Percentiles rank a stretch among this genome's conserved stretches.
Conservation (phyloP, 441 rosid species). For the Arabidopsis hybrid region DNA sequence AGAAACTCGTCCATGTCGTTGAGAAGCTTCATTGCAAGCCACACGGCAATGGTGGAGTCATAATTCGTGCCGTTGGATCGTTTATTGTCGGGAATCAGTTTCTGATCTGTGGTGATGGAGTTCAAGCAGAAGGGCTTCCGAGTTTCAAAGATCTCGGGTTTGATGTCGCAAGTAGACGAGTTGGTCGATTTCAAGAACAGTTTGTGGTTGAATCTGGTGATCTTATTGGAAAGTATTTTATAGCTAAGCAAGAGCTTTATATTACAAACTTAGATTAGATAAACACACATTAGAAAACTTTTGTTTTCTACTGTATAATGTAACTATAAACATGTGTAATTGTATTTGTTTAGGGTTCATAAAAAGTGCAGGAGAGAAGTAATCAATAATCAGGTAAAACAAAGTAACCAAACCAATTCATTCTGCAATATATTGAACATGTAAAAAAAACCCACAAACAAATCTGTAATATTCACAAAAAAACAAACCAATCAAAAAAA, state of each 20-base stretch:
- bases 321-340: constrained; percentile 3
- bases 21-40: constrained; percentile 89
- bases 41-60: constrained; percentile 70
- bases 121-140: constrained; percentile 92
- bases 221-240: constrained; percentile 67
- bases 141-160: constrained; percentile 85
- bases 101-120: constrained; percentile 91
- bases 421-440: constrained; percentile 35
- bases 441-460: constrained; percentile 26
- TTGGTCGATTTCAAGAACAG: constrained; percentile 92
- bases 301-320: constrained; percentile 32
- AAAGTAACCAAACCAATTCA: constrained; percentile 32
- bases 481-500: constrained; percentile 35
- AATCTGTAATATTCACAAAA: constrained; percentile 43
- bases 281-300: constrained; percentile 1
- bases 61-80: constrained; percentile 85
- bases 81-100: constrained; percentile 87
- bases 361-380: background rate
- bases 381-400: background rate
- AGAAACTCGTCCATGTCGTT: constrained; percentile 86
- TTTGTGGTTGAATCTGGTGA: constrained; percentile 70
- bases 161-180: constrained; percentile 74
- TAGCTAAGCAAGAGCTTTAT: constrained; percentile 81
- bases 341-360: background rate
- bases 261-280: constrained; percentile 44